phyloP scores from a whole-genome alignment of 176 grass and related monocot genomes.

The Echinochloa phyllopogon region DNA sequence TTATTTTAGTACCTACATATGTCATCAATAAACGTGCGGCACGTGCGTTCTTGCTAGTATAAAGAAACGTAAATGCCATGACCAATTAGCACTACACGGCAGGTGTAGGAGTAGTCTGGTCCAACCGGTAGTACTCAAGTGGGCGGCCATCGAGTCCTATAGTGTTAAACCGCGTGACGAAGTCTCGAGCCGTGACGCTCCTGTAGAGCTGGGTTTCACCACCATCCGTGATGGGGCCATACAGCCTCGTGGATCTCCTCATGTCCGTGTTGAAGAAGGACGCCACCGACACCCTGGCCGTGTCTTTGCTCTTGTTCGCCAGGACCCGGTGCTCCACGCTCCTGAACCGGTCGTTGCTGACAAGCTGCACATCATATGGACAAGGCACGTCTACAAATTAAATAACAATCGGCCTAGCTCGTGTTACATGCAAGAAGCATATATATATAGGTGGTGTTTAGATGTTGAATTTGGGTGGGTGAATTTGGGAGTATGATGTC shows the following conservation, averaged over 20 bases:
- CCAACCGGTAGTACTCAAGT: neutral
- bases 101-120: too few relatives aligned
- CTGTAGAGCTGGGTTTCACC: neutral
- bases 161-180: neutral
- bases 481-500: too few relatives aligned
- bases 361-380: neutral
- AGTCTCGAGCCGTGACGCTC: neutral
- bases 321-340: slow-evolving; percentile 12
- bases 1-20: too few relatives aligned
- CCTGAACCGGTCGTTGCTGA: slow-evolving; percentile 5
- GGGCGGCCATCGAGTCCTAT: neutral
- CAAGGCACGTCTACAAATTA: too few relatives aligned
- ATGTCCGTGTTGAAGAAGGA: neutral
- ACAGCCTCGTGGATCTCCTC: neutral
- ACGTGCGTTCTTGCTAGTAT: too few relatives aligned
- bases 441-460: too few relatives aligned
- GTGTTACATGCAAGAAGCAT: too few relatives aligned
- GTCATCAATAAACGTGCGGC: too few relatives aligned
- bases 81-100: too few relatives aligned
- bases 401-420: too few relatives aligned
- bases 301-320: neutral
- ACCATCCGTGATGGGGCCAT: neutral
- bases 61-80: too few relatives aligned
- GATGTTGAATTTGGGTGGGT: too few relatives aligned
- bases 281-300: neutral